phyloP scores from a whole-genome alignment of 2,329 filamentous ascomycete species.

The Calycina marina region DNA sequence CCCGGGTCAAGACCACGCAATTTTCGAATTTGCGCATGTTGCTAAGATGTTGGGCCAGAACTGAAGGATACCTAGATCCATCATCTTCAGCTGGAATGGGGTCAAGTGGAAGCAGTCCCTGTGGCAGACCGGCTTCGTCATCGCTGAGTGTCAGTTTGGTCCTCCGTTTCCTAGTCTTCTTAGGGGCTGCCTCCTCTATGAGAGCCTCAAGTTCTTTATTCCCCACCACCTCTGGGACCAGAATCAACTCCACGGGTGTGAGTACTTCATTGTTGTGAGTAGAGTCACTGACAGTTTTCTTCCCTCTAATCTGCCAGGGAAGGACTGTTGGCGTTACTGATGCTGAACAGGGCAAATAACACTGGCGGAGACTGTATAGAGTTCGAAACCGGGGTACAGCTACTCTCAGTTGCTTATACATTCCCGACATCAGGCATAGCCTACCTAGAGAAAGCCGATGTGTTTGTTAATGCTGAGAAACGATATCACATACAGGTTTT shows the following conservation, averaged over 20 bases:
- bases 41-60: slow-evolving; percentile 70
- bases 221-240: no score
- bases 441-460: no score
- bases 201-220: not conserved
- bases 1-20: slow-evolving; percentile 80
- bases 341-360: no score
- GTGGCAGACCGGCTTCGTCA: slow-evolving; percentile 39
- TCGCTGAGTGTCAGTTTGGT: slow-evolving; percentile 38
- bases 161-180: not conserved
- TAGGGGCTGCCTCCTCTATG: not conserved
- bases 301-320: slow-evolving; percentile 31
- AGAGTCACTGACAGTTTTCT: slow-evolving; percentile 28
- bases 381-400: not conserved
- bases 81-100: slow-evolving; percentile 25
- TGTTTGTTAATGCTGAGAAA: no score
- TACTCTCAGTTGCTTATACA: not conserved
- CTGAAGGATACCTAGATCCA: slow-evolving; percentile 59
- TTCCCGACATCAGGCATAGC: not conserved
- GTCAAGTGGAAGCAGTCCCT: slow-evolving; percentile 31
- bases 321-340: no score
- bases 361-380: no score
- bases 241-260: not conserved
- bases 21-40: slow-evolving; percentile 87
- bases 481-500: no score
- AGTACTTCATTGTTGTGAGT: not conserved